Conservation (phyloP, 2,329 filamentous ascomycete species). For the Sporothrix curviconia region DNA sequence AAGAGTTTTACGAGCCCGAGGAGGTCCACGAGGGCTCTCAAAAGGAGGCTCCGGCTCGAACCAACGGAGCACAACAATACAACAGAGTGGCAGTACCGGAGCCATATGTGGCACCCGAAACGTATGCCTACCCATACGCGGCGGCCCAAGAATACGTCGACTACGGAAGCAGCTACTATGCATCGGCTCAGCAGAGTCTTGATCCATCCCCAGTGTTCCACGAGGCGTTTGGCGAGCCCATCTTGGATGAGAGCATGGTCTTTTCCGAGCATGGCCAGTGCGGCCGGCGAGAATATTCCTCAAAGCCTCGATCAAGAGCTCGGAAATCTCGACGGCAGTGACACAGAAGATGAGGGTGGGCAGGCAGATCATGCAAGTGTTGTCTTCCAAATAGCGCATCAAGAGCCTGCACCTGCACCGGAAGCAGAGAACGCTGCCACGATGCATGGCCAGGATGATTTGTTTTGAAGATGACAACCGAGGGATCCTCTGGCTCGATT, state of each 20-base stretch:
- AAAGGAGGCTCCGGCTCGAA: background rate
- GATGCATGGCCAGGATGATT: constrained; percentile 29
- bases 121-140: background rate
- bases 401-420: background rate
- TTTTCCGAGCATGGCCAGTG: background rate
- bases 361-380: background rate
- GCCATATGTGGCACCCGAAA: background rate
- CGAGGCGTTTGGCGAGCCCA: background rate
- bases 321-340: background rate
- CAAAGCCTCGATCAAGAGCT: background rate
- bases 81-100: constrained; percentile 5
- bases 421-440: constrained; percentile 28
- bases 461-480: constrained; percentile 27
- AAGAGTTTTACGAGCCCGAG: too few relatives aligned
- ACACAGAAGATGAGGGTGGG: constrained; percentile 8
- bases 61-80: background rate
- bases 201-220: constrained; percentile 3
- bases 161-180: constrained; percentile 13
- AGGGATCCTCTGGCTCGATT: background rate
- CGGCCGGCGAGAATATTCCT: background rate
- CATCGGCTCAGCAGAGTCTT: constrained; percentile 6
- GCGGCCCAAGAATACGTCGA: constrained; percentile 1
- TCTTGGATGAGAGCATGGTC: background rate
- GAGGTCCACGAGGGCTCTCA: too few relatives aligned
- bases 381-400: too few relatives aligned